Conservation (phyloP, 2,329 filamentous ascomycete species). For the Cercospora janseana region DNA sequence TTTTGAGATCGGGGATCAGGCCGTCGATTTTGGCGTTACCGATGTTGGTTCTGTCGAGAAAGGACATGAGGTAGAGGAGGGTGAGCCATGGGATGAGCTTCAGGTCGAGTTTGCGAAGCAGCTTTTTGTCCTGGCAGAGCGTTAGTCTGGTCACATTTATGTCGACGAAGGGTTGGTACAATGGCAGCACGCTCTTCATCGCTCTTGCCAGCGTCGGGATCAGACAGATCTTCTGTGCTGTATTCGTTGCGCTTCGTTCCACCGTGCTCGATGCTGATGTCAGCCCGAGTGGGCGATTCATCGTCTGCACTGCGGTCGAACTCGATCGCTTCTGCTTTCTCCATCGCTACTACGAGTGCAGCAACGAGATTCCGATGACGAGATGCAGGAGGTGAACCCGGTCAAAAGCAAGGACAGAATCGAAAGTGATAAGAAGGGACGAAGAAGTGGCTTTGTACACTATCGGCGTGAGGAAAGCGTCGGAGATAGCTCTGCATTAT, state of each 20-base stretch:
- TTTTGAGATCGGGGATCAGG: constrained; percentile 56
- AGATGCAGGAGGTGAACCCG: not conserved
- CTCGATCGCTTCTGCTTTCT: not conserved
- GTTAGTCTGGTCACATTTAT: not conserved
- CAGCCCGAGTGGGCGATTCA: constrained; percentile 1
- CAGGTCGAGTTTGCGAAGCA: constrained; percentile 62
- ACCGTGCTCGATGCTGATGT: not conserved
- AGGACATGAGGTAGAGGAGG: constrained; percentile 70
- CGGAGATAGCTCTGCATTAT: too few relatives aligned
- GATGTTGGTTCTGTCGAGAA: constrained; percentile 71
- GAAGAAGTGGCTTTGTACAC: too few relatives aligned
- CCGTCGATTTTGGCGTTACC: constrained; percentile 65
- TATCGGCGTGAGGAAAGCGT: not conserved
- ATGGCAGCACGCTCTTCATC: constrained; percentile 15
- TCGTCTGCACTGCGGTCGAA: constrained; percentile 2
- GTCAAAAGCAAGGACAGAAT: not conserved
- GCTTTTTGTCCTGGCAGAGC: constrained; percentile 55
- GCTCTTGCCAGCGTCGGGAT: constrained; percentile 17
- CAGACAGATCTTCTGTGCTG: not conserved
- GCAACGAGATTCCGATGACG: not conserved
- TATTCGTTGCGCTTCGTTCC: not conserved
- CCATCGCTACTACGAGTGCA: constrained; percentile 1
- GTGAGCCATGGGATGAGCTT: constrained; percentile 66
- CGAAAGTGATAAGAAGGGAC: too few relatives aligned
- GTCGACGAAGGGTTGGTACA: not conserved